Conservation (phyloP, 352 stramenopile genomes). For the Globisporangium camurandrum region DNA sequence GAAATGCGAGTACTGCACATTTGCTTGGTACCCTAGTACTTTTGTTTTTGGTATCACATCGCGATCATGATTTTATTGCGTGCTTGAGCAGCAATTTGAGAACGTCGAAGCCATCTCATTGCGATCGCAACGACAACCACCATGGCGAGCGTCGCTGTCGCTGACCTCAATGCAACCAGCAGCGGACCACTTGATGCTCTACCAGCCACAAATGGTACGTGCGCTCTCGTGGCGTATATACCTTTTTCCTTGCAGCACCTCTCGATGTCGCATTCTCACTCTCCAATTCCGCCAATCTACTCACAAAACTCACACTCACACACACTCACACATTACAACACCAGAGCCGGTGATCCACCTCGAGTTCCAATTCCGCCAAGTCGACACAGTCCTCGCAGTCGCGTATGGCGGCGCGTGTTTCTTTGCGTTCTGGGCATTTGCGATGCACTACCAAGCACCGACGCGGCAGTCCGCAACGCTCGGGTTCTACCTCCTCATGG, state of each 20-base stretch:
- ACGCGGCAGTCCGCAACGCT: constrained; percentile 56
- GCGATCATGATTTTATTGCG: no score
- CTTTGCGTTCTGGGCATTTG: constrained; percentile 75
- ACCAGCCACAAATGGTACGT: constrained; percentile 10
- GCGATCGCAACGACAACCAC: background rate
- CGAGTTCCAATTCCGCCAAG: constrained; percentile 73
- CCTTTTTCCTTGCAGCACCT: background rate
- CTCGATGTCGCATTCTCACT: background rate
- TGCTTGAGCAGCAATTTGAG: no score
- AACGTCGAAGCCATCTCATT: no score
- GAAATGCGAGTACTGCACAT: no score
- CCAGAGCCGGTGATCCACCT: constrained; percentile 56
- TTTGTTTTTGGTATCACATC: no score
- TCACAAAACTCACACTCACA: background rate
- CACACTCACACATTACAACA: background rate
- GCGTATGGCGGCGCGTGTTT: constrained; percentile 72
- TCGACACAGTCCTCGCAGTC: constrained; percentile 69
- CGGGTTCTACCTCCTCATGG: constrained; percentile 80
- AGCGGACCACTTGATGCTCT: background rate
- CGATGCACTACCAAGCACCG: constrained; percentile 54
- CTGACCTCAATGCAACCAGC: background rate
- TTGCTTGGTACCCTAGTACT: no score
- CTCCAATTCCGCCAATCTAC: background rate
- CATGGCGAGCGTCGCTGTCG: constrained; percentile 3
- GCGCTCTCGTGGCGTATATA: background rate